Conservation (phyloP, 2,329 filamentous ascomycete genomes). For the Alternaria hordeiaustralica region DNA sequence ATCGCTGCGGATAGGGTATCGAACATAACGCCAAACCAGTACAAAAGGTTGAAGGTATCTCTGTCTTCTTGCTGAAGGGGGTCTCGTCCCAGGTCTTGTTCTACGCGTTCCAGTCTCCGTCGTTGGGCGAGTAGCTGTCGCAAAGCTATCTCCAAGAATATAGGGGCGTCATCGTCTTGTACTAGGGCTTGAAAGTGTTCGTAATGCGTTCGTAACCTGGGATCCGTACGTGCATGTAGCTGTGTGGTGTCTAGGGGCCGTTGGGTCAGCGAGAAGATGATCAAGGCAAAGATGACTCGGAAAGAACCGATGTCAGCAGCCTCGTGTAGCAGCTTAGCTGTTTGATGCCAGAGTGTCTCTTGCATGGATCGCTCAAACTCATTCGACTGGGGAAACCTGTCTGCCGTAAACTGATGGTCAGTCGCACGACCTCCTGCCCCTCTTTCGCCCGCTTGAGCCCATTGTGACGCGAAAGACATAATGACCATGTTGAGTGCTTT, state of each 20-base stretch:
- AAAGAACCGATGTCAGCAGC: conserved; percentile 51
- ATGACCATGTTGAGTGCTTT: conserved; percentile 57
- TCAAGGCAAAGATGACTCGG: conserved; percentile 52
- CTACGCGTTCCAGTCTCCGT: conserved; percentile 8
- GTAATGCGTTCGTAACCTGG: not conserved
- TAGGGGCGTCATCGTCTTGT: conserved; percentile 9
- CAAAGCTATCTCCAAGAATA: conserved; percentile 10
- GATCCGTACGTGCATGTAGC: not conserved
- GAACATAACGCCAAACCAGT: conserved; percentile 66
- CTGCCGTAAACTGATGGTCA: conserved; percentile 23
- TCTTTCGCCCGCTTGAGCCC: conserved; percentile 43
- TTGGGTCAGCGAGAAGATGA: conserved; percentile 54
- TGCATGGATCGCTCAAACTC: conserved; percentile 48
- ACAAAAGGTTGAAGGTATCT: conserved; percentile 60
- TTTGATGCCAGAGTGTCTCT: conserved; percentile 51
- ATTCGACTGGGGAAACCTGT: conserved; percentile 6
- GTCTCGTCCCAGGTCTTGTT: conserved; percentile 12
- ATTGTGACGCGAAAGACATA: conserved; percentile 61
- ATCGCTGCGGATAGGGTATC: conserved; percentile 64
- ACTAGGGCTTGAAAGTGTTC: conserved; percentile 7
- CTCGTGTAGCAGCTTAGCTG: conserved; percentile 45
- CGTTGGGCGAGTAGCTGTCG: conserved; percentile 13
- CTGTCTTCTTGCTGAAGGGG: conserved; percentile 43
- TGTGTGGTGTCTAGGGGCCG: conserved; percentile 37
- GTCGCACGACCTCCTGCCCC: conserved; percentile 13